Percentiles rank a stretch among this genome's conserved stretches.
Evolutionary conservation across 2,329 filamentous ascomycete genomes (phyloP).

Genomic region (Esteya vermicola): DNA sequence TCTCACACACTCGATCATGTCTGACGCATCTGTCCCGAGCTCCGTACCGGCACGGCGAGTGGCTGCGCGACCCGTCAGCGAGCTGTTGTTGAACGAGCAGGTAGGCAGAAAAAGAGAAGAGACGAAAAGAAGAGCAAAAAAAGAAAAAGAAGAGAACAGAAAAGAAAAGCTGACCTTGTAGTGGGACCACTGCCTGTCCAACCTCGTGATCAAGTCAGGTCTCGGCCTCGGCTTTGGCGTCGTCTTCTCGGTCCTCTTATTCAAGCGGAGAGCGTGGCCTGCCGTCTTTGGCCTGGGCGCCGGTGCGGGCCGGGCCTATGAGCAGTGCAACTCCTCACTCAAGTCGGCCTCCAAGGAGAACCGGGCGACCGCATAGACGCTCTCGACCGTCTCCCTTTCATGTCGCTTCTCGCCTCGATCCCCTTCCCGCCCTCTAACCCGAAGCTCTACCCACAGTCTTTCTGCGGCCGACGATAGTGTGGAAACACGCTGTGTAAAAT

Average conservation of each 20-base stretch:
- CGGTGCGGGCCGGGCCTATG: slow-evolving; percentile 90
- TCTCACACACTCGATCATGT: slow-evolving; percentile 26
- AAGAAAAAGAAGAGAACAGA: background rate
- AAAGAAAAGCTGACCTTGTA: slow-evolving; percentile 21
- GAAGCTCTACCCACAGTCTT: too few species aligned
- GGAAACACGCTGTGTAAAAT: too few species aligned
- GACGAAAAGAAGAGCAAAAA: background rate
- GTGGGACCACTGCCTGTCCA: slow-evolving; percentile 99
- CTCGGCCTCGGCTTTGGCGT: slow-evolving; percentile 95
- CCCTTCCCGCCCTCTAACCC: too few species aligned
- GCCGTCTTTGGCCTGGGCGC: slow-evolving; percentile 92
- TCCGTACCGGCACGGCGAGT: slow-evolving; percentile 43
- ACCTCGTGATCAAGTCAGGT: slow-evolving; percentile 89
- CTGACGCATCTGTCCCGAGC: slow-evolving; percentile 36
- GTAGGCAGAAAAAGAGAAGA: slow-evolving; percentile 32
- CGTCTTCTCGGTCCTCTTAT: slow-evolving; percentile 94
- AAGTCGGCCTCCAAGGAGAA: slow-evolving; percentile 46
- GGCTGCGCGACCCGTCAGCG: slow-evolving; percentile 78
- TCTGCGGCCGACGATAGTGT: too few species aligned
- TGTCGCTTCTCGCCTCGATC: too few species aligned
- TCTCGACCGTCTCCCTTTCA: too few species aligned
- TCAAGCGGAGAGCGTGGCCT: slow-evolving; percentile 96
- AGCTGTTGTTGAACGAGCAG: slow-evolving; percentile 98
- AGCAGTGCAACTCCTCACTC: slow-evolving; percentile 84
- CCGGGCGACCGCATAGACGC: slow-evolving; percentile 32